Base-by-base conservation (phyloP, 495 filamentous ascomycete genomes). In the Podospora pseudopauciseta region DNA sequence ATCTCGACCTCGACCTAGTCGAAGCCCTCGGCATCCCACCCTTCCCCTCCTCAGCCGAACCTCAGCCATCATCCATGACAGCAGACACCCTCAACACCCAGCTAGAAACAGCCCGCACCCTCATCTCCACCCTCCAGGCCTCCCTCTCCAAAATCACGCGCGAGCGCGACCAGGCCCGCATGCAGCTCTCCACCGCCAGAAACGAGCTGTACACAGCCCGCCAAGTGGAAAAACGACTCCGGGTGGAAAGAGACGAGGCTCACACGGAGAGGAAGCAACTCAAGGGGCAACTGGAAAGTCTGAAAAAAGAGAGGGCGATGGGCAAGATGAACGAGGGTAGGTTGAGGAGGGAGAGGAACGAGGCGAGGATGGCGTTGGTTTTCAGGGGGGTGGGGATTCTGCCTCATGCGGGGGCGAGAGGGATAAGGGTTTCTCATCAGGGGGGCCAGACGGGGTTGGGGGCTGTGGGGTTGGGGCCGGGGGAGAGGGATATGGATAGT, bases 171-270 rank as follows among this genome's bases (percentile, higher is more conserved):
- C 60, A 64, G 18, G 73, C 72, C 23, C 66, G 67, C 18, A 59
- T 77, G 44, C 65, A 67, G 23, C 63, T 74, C 0, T 71, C 71
- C 18, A 61, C 71, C 4, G 61, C 74, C 2, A 68, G 68, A 20
- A 77, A 77, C 73, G 73, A 75, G 61, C 59, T 77, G 6, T 77
- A 77, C 63, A 62, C 73, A 4, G 72, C 73, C 5, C 65, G 70
- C 2, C 73, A 74, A 60, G 53, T 68, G 3, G 71, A 71, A 28
- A 74, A 74, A 60, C 70, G 73, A 18, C 53, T 77, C 18, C 68
- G 75, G 53, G 67, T 64, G 1, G 75, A 77, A 58, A 68, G 71
- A 2, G 73, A 75, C 39, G 75, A 77, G 62, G 73, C 70, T 0
- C 64, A 72, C 4, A 27, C 32, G 2, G 70, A 74, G 57, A 68